Base-by-base conservation (phyloP, 1,284 basidiomycete genomes). In the Trametes polyzona region DNA sequence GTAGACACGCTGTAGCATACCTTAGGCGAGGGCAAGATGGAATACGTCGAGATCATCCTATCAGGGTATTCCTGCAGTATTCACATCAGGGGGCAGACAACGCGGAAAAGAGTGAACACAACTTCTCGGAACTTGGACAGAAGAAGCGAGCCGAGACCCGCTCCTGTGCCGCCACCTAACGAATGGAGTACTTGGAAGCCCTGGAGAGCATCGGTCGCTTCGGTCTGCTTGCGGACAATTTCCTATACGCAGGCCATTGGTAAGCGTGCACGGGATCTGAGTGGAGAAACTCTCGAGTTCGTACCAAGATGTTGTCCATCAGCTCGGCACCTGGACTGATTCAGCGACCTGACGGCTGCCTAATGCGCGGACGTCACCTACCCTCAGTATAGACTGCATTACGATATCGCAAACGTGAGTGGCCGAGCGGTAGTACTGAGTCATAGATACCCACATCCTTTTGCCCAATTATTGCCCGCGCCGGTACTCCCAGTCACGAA, bases 141-240 rank as follows among this genome's bases (percentile, higher is more conserved):
- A 49, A 96, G 76, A 43, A 96, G 76, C 41, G 88, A 88, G 53
- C 94, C 94, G 40, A 96, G 75, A 47, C 94, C 94, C 27, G 94
- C 87, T 46, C 94, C 94, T 3, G 93, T 96, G 54, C 96, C 96
- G 70, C 96, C 96, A 59, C 96, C 96, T 24, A 98, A 83, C 17
- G 94, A 96, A 69, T 98, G 96, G 26, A 94, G 77, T 56, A 98
- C 75, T 71, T 98, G 96, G 74, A 98, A 98, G 6, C 96, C 96
- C 77, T 98, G 96, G 43, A 98, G 80, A 26, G 89, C 84, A 58
- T 98, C 95, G 67, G 92, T 92, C 14, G 78, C 74, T 71, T 98
- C 96, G 9, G 87, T 78, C 71, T 95, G 90, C 67, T 76, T 82
- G 60, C 93, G 81, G 23, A 93, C 66, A 29, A 87, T 79, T 54